Evolutionary conservation across 2,329 filamentous ascomycete species (phyloP), one percentile per base, ranked within the genome.

Genomic region (Sclerotinia sclerotiorum): DNA sequence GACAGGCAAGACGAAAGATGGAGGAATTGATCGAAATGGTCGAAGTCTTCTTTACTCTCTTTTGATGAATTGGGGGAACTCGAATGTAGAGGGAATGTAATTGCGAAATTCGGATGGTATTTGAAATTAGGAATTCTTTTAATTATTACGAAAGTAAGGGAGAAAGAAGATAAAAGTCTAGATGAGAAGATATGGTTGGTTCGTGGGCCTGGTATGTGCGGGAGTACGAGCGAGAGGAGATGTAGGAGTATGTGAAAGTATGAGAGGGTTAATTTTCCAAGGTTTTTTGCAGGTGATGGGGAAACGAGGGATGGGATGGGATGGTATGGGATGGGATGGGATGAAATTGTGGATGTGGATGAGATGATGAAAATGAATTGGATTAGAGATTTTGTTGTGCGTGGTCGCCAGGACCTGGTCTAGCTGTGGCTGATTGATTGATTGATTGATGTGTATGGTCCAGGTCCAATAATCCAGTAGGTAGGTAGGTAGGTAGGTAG

Each of bases 81-180:
- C n/a, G 44, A 19, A 13, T 49, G 19, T 42, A 32, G 46, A 67
- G 65, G 44, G 55, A 67, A 61, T 60, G 65, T 51, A 66, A 24
- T 24, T 54, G 46, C 29, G 29, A 35, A 54, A 65, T 52, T 44
- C 32, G 65, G 29, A 52, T 13, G 27, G 56, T 35, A 42, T 44
- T 42, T 54, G 61, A 52, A 52, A 51, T 52, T 67, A n/a, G 63
- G 27, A 42, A 55, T 44, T 62, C 44, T 67, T 67, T 52, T 67
- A 67, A 62, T 62, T 67, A 32, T 62, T 67, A 32, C 24, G 56
- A 61, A 62, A 62, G 65, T 67, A 67, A 61, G 56, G 55, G 56
- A 67, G 65, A 29, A 42, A 17, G 61, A 64, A 54, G 65, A 62
- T 48, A 19, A 46, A 48, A 48, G 24, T 56, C 48, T 17, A 24